Evolutionary conservation across 2,329 filamentous ascomycete genomes (phyloP), one percentile per base, ranked within the genome.

Genomic region (Verticillium nubilum): DNA sequence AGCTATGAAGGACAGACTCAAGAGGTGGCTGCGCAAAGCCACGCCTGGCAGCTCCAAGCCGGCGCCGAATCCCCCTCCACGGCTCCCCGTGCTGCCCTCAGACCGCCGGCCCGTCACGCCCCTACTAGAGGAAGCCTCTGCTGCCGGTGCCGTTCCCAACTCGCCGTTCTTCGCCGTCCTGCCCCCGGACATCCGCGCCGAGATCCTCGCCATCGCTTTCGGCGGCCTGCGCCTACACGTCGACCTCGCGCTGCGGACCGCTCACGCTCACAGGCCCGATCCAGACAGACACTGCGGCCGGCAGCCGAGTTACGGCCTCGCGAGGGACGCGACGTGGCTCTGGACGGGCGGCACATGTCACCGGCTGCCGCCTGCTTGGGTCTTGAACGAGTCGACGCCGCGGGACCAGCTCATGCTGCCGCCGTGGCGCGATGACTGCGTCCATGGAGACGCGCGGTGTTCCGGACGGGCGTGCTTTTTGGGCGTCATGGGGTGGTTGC

Each of bases 111-210:
- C 42, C 7, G n/a, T 26, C 7, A 50, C 42, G 42, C 42, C 42
- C 7, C 42, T 23, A n/a, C n/a, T 1, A 19, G 42, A 2, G 10
- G 6, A 9, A 23, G 19, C 12, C 35, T 17, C n/a, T 9, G 35
- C 15, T 17, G 17, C 9, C 15, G 17, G 15, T 7, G 15, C 15
- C 35, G n/a, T 27, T 2, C 15, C 53, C 13, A 35, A 7, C 6
- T 55, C 27, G 27, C 28, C 29, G 27, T 35, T 55, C 29, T 62
- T 59, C 33, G 50, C 60, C 25, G 66, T 64, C 28, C 63, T 75
- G 1, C 72, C 73, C 9, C 61, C 68, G 9, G 72, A 75, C 62
- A 67, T 75, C 6, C 68, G 73, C 19, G 68, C 65, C 54, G 67
- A 67, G 61, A 68, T 74, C 54, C 57, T 69, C 15, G 50, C 60